A percentile compares a stretch with the other conserved stretches of the same genome.
Conservation (phyloP, 2,329 filamentous ascomycete species). For the Diplocarpon rosae region DNA sequence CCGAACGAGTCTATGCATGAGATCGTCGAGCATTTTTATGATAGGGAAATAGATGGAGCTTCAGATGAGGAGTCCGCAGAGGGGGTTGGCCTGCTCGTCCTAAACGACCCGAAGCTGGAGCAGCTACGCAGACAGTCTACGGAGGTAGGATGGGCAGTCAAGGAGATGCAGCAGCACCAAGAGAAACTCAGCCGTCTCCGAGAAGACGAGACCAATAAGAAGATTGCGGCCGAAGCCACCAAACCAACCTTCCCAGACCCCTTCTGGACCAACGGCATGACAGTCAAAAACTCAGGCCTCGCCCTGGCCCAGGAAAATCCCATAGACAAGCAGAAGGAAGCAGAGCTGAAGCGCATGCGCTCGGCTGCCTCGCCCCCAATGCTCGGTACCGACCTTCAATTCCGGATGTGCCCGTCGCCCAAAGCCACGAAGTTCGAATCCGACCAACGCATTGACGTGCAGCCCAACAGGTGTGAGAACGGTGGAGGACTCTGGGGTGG, state of each 20-base stretch:
- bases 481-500: conserved; percentile 68
- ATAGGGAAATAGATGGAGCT: conserved; percentile 24
- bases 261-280: conserved; percentile 28
- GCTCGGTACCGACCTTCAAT: conserved; percentile 71
- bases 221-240: conserved; percentile 26
- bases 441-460: conserved; percentile 49
- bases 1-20: conserved; percentile 47
- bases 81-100: conserved; percentile 21
- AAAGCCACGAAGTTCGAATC: conserved; percentile 76
- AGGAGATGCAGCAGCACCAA: conserved; percentile 28
- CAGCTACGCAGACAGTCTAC: conserved; percentile 21
- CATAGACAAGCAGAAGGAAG: conserved; percentile 22
- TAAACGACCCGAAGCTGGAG: conserved; percentile 16
- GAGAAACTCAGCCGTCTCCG: conserved; percentile 25
- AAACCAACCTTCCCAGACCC: conserved; percentile 25
- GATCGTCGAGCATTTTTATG: conserved; percentile 28
- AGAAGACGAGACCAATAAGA: conserved; percentile 26
- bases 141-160: conserved; percentile 25
- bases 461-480: conserved; percentile 42
- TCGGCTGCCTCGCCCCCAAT: conserved; percentile 66
- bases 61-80: conserved; percentile 27
- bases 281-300: conserved; percentile 15
- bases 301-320: conserved; percentile 10
- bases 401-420: conserved; percentile 73
- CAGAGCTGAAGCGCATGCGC: conserved; percentile 39